Conservation (phyloP, 768 basidiomycete genomes). For the Candolleomyces eurysporus region DNA sequence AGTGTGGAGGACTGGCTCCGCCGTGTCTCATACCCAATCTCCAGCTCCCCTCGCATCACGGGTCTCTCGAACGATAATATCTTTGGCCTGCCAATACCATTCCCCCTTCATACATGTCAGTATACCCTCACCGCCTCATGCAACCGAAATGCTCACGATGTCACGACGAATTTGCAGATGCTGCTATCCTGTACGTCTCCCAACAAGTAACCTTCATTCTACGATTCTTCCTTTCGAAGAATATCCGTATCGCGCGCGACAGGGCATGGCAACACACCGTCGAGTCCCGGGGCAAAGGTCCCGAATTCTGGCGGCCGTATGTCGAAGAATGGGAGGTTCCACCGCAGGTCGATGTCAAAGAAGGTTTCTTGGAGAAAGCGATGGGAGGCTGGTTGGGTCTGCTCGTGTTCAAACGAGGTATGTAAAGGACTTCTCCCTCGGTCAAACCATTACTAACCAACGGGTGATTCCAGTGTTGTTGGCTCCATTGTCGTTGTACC, state of each 20-base stretch:
- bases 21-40: neutral
- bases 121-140: neutral
- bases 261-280: conserved; percentile 84
- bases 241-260: conserved; percentile 76
- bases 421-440: conserved; percentile 6
- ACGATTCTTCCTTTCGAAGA: conserved; percentile 78
- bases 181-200: conserved; percentile 69
- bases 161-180: conserved; percentile 44
- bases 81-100: conserved; percentile 64
- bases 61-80: conserved; percentile 62
- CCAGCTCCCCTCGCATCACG: conserved; percentile 60
- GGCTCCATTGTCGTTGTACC: conserved; percentile 63
- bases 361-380: conserved; percentile 29
- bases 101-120: conserved; percentile 70
- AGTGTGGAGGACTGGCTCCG: neutral
- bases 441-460: neutral
- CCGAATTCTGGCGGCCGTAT: conserved; percentile 82
- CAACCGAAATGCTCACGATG: neutral
- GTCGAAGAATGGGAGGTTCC: conserved; percentile 79
- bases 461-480: conserved; percentile 24
- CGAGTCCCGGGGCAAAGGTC: conserved; percentile 75
- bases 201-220: conserved; percentile 75
- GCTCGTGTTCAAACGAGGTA: conserved; percentile 49
- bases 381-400: conserved; percentile 36
- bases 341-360: conserved; percentile 33